phyloP scores from a whole-genome alignment of 2,329 filamentous ascomycete genomes.

The Plenodomus tracheiphilus region DNA sequence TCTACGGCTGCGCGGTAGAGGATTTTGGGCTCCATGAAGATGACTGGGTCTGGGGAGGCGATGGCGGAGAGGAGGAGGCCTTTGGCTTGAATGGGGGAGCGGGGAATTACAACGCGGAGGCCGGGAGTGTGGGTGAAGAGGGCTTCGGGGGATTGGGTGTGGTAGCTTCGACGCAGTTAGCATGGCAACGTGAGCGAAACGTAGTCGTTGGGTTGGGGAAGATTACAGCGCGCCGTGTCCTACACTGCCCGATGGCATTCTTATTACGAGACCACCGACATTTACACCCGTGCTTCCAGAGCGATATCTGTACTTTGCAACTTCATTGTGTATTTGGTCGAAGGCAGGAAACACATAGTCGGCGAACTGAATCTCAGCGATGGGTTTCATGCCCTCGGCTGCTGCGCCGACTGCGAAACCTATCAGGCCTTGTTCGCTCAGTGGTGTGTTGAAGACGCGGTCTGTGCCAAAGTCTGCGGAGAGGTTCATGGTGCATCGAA shows the following conservation, averaged over 20 bases:
- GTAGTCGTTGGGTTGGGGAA: too few relatives aligned
- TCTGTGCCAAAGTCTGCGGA: constrained; percentile 84
- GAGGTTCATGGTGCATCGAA: constrained; percentile 89
- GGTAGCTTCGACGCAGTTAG: constrained; percentile 58
- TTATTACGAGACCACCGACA: constrained; percentile 78
- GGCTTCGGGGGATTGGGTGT: constrained; percentile 86
- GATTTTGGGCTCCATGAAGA: constrained; percentile 95
- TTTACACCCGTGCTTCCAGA: constrained; percentile 57
- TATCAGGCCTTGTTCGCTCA: constrained; percentile 91
- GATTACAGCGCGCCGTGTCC: constrained; percentile 78
- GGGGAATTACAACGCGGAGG: constrained; percentile 80
- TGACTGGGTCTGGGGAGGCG: constrained; percentile 77
- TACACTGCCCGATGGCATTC: constrained; percentile 89
- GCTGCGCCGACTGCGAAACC: constrained; percentile 92
- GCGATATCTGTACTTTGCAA: constrained; percentile 83
- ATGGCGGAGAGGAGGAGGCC: constrained; percentile 79
- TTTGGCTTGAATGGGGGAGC: constrained; percentile 86
- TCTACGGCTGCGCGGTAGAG: constrained; percentile 90
- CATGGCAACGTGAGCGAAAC: too few relatives aligned
- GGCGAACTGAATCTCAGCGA: constrained; percentile 95
- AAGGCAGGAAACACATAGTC: constrained; percentile 94
- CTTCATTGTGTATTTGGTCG: constrained; percentile 92
- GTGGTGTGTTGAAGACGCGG: constrained; percentile 92
- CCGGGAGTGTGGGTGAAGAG: constrained; percentile 89
- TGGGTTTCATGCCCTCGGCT: constrained; percentile 86